Evolutionary conservation across 2,329 filamentous ascomycete genomes (phyloP).

Genomic region (Epichloe baconii): DNA sequence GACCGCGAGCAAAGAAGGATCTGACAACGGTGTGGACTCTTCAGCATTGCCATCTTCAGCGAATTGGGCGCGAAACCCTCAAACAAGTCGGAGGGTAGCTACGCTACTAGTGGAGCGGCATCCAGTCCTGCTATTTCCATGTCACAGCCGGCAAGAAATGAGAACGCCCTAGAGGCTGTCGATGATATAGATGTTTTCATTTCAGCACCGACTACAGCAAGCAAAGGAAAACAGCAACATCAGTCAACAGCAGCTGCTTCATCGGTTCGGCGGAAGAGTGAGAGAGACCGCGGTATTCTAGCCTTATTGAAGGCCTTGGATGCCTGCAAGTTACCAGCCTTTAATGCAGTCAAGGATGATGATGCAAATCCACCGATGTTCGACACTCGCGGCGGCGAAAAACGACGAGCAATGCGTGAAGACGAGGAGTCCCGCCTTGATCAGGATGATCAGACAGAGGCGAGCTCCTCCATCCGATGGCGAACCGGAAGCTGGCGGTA

Average conservation of each 20-base stretch:
- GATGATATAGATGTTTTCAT: constrained; percentile 18
- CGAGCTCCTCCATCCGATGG: constrained; percentile 46
- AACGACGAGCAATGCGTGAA: constrained; percentile 64
- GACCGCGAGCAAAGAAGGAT: constrained; percentile 65
- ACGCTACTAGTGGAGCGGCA: constrained; percentile 67
- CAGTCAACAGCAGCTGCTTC: background rate
- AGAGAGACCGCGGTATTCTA: constrained; percentile 15
- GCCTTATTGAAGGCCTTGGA: constrained; percentile 25
- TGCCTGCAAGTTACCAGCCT: constrained; percentile 20
- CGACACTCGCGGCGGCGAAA: constrained; percentile 68
- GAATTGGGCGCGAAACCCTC: constrained; percentile 72
- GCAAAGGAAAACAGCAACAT: constrained; percentile 9
- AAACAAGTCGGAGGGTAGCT: constrained; percentile 60
- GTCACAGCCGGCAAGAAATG: constrained; percentile 39
- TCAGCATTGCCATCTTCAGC: constrained; percentile 89
- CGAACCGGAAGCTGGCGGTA: constrained; percentile 66
- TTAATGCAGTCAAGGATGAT: constrained; percentile 7
- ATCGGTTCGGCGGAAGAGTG: constrained; percentile 2
- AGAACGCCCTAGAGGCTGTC: constrained; percentile 33
- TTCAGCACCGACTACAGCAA: constrained; percentile 11
- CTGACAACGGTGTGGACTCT: constrained; percentile 58
- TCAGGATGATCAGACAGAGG: constrained; percentile 34
- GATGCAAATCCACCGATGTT: constrained; percentile 56
- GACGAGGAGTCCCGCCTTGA: constrained; percentile 48
- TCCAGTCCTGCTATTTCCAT: constrained; percentile 68